Evolutionary conservation across 2,329 filamentous ascomycete genomes (phyloP), one percentile per base, ranked within the genome.

Genomic region (Fusarium fujikuroi): DNA sequence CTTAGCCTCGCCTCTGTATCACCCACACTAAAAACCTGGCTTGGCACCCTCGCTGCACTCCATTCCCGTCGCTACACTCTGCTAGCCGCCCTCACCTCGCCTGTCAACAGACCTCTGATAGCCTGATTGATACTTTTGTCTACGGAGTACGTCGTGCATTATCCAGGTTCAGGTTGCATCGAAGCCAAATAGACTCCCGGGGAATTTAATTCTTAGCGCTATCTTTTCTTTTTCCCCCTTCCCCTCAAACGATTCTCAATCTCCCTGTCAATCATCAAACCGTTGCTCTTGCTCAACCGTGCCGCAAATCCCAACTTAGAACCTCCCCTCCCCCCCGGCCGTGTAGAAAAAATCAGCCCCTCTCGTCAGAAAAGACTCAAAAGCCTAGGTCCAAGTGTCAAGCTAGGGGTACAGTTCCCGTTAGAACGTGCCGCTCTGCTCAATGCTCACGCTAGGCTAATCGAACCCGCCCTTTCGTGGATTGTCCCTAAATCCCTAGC

Each of bases 191-290:
- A 70, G 54, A 63, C 53, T 63, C 58, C 57, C 57, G 70, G 70
- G 66, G 46, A 66, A 70, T 70, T 73, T 72, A 40, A 69, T 52
- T 57, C 39, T 54, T 73, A 70, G 70, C 70, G 70, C 42, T 65
- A 32, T 61, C 36, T 23, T 72, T 36, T 7, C 64, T 58, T 53
- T 42, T 44, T 43, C 16, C 28, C 21, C 25, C 25, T 21, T 40
- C 34, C 18, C 19, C 40, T 62, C 50, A 56, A 47, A 25, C 53
- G 36, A 37, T 52, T 52, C 23, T 23, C 47, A 32, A 52, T 25
- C 36, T 42, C n/a, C 61, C 46, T 57, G 65, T 60, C 4, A 47
- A 47, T 47, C 21, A 21, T 49, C 42, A 54, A 54, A 54, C 34
- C 34, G 50, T 30, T 54, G 12, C 16, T 25, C 18, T 40, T 21